A percentile compares a stretch with the other conserved stretches of the same genome.
Evolutionary conservation across 2,329 filamentous ascomycete genomes (phyloP).

Genomic region (Waltergamsia citrina): DNA sequence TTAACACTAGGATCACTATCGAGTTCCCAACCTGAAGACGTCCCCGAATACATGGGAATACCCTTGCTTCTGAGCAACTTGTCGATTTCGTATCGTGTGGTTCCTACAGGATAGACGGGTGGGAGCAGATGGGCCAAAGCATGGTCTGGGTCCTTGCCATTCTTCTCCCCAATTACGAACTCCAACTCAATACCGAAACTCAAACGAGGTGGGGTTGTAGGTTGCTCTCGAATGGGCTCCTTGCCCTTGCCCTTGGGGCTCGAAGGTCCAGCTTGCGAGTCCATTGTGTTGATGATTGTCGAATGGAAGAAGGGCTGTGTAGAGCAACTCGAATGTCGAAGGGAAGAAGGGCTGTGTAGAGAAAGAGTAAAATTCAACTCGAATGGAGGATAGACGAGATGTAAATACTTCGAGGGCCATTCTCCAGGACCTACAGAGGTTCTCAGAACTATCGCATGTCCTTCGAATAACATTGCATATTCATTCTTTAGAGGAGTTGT

Average conservation of each 20-base stretch:
- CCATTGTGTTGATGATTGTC: no score
- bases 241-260: neutral
- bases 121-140: neutral
- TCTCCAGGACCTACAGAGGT: no score
- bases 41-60: neutral
- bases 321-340: no score
- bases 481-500: no score
- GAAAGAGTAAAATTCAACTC: no score
- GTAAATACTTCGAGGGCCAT: no score
- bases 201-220: slow-evolving; percentile 8
- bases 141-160: neutral
- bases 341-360: no score
- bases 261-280: neutral
- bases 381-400: no score
- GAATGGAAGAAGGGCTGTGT: no score
- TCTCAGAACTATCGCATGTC: no score
- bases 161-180: slow-evolving; percentile 7
- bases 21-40: neutral
- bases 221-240: no score
- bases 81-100: neutral
- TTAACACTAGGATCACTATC: neutral
- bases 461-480: no score
- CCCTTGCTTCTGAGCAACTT: neutral
- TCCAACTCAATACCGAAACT: slow-evolving; percentile 13
- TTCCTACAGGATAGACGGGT: neutral